A percentile compares a stretch with the other conserved stretches of the same genome.
These are phyloP conservation scores for Bathelium albidoporum DNA, from an alignment of 495 filamentous ascomycete species.

Conservation along the genomic window DNA sequence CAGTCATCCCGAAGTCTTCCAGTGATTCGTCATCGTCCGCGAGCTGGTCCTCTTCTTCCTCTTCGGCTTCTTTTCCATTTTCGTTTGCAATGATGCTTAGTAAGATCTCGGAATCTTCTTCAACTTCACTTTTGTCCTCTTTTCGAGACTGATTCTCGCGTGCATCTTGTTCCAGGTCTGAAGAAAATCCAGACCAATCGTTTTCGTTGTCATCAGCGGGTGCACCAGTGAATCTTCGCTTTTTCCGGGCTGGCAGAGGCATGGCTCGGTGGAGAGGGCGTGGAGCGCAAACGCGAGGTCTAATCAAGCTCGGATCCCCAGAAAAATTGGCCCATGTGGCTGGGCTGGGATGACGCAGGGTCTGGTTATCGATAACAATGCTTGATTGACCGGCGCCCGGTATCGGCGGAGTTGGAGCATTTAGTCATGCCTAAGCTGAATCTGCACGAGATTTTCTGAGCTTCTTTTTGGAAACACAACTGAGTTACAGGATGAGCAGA, in stretches of 20 bases:
- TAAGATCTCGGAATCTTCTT: not conserved
- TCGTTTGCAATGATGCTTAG: not conserved
- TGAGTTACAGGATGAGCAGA: not conserved
- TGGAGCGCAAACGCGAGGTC: not conserved
- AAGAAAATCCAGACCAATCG: slow-evolving; percentile 16
- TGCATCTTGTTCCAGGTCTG: not conserved
- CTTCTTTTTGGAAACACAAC: not conserved
- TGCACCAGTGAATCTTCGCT: slow-evolving; percentile 24
- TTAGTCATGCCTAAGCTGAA: not conserved
- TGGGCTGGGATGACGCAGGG: slow-evolving; percentile 5
- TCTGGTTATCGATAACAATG: slow-evolving; percentile 21
- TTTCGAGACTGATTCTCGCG: not conserved
- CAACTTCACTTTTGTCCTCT: not conserved
- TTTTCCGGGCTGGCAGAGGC: slow-evolving; percentile 23
- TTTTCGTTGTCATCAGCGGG: slow-evolving; percentile 15
- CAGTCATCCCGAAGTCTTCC: not conserved
- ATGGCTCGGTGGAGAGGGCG: slow-evolving; percentile 10
- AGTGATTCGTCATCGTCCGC: not conserved
- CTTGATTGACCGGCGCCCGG: not conserved
- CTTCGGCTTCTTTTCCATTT: not conserved
- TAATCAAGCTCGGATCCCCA: not conserved
- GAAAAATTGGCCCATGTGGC: not conserved
- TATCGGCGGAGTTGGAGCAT: not conserved
- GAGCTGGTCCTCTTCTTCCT: not conserved
- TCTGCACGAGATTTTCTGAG: not conserved